These are phyloP conservation scores for Blepharisma japonicum DNA, from an alignment of 73 alveolate species.

Conservation along the genomic window DNA sequence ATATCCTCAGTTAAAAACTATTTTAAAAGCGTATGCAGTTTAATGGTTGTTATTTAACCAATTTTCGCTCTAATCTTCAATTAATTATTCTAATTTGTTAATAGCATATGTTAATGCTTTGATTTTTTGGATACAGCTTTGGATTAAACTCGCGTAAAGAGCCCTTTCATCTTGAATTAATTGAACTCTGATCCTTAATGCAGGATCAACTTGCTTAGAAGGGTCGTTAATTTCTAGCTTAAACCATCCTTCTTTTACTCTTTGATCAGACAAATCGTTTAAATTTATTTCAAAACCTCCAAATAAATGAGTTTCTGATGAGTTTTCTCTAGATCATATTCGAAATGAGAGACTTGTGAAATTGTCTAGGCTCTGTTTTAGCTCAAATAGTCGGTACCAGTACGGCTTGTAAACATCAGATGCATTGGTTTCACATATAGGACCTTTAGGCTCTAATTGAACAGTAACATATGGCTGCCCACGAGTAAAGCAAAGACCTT, in stretches of 20 bases:
- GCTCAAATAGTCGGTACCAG: neutral
- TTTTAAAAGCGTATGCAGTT: no score
- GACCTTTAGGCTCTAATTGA: neutral
- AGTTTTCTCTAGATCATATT: no score
- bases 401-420: neutral
- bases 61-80: no score
- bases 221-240: neutral
- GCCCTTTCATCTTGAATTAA: neutral
- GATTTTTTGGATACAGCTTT: neutral
- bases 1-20: no score
- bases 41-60: no score
- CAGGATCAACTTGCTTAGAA: neutral
- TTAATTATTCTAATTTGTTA: neutral
- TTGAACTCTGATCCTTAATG: neutral
- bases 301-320: neutral
- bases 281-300: neutral
- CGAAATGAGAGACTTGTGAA: no score
- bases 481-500: neutral
- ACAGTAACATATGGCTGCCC: neutral
- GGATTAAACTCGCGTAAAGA: neutral
- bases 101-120: neutral
- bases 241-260: constrained; percentile 7
- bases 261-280: neutral
- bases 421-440: neutral
- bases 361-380: neutral